Evolutionary conservation across 73 alveolate genomes (phyloP), one percentile per base, ranked within the genome.

Genomic region (Paramecium octaurelia): DNA sequence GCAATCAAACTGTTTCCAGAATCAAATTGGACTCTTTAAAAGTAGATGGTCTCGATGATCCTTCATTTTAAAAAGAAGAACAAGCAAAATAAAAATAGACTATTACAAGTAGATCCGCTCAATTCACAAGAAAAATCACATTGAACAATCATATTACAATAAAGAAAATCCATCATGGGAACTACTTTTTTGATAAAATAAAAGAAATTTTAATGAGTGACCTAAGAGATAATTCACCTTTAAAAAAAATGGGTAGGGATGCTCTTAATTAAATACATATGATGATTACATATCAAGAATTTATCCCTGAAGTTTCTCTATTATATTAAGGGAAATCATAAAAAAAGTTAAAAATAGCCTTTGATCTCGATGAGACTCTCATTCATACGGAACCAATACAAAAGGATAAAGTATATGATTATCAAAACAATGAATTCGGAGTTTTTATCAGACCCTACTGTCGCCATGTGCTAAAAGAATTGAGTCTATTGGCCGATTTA

Each of bases 331-430:
- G 84, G 29, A 64, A 64, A 16, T 34, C 84, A 31, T 64, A 64
- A 64, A 64, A 64, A 34, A 12, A 64, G 24, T 64, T 12, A 0
- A 64, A 34, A 34, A 64, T 64, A 27, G 84, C 84, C 2, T 64
- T 64, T 64, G 84, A 64, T 64, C 46, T 64, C 9, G 84, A 64
- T 64, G 84, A 64, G 12, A 64, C 84, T 31, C 84, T 64, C 27
- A 34, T 64, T 27, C 84, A 64, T 24, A 31, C 84, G 12, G 84
- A 64, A 64, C 8, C 27, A 34, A 24, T 64, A 12, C 29, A 64
- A 64, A 27, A 34, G 11, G 46, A 27, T 27, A 64, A 34, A 27
- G 42, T 27, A 4, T 64, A 64, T 64, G 84, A 64, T 64, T 64
- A 27, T 64, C 5, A 64, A 64, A 64, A 64, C 9, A 31, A 64